phyloP scores from a whole-genome alignment of 495 filamentous ascomycete species.

The Acidomyces sp. region DNA sequence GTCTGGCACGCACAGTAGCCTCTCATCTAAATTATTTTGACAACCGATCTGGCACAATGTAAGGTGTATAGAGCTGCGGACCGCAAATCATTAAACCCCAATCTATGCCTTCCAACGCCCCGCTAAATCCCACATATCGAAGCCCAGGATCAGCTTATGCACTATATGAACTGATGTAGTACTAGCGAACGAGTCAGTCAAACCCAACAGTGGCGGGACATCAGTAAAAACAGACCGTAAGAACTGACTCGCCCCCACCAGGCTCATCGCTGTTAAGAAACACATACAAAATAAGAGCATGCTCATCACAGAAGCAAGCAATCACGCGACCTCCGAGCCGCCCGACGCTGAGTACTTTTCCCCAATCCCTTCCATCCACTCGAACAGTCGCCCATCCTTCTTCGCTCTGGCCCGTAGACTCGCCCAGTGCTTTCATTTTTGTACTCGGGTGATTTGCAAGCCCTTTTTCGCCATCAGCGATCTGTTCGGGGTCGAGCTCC shows the following conservation, averaged over 20 bases:
- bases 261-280: constrained; percentile 39
- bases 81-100: not conserved
- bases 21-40: too few species aligned
- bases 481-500: constrained; percentile 59
- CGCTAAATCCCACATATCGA: not conserved
- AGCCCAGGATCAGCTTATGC: not conserved
- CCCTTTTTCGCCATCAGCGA: constrained; percentile 48
- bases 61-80: too few species aligned
- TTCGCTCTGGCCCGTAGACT: constrained; percentile 39
- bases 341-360: constrained; percentile 76
- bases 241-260: constrained; percentile 25
- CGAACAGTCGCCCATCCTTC: constrained; percentile 73
- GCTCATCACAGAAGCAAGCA: constrained; percentile 72
- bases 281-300: constrained; percentile 82
- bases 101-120: not conserved
- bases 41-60: too few species aligned
- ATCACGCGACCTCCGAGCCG: constrained; percentile 78
- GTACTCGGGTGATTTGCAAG: constrained; percentile 62
- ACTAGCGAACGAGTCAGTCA: constrained; percentile 17
- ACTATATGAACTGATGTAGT: constrained; percentile 30
- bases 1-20: too few species aligned
- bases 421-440: constrained; percentile 41
- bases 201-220: not conserved
- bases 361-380: constrained; percentile 89
- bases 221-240: constrained; percentile 25